phyloP scores from a whole-genome alignment of 2,329 filamentous ascomycete genomes.

The Ophiosphaerella narmari region DNA sequence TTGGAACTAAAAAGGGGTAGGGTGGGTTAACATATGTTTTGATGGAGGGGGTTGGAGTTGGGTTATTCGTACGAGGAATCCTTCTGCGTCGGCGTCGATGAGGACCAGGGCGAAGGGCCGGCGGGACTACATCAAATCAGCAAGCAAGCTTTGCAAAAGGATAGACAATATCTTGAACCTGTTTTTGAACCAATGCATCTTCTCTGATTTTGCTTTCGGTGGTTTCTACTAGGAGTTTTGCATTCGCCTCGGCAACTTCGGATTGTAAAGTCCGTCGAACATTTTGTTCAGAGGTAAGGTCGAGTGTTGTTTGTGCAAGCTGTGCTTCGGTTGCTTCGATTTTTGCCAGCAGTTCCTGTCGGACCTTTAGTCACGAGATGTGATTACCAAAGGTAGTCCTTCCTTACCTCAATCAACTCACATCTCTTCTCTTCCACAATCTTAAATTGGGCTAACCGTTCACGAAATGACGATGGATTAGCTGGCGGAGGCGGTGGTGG shows the following conservation, averaged over 20 bases:
- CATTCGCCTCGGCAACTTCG: constrained; percentile 23
- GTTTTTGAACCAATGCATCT: constrained; percentile 34
- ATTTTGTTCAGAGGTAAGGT: constrained; percentile 45
- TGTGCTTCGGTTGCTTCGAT: constrained; percentile 44
- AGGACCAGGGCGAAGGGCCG: constrained; percentile 44
- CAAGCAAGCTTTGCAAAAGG: neutral
- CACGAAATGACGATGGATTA: constrained; percentile 34
- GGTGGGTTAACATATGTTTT: constrained; percentile 1
- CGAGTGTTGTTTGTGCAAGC: constrained; percentile 43
- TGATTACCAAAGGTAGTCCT: neutral
- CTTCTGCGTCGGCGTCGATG: constrained; percentile 45
- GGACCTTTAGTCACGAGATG: neutral
- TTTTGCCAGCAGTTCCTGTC: constrained; percentile 43
- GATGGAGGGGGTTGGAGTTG: neutral
- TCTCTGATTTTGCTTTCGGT: constrained; percentile 36
- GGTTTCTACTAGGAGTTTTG: too few species aligned
- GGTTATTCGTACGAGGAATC: constrained; percentile 35
- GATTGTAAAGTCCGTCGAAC: constrained; percentile 43
- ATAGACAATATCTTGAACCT: constrained; percentile 19
- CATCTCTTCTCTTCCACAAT: constrained; percentile 44
- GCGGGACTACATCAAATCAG: constrained; percentile 30
- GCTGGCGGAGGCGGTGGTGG: constrained; percentile 12
- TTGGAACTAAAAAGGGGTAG: constrained; percentile 33
- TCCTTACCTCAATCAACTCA: constrained; percentile 42
- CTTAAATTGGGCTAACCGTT: constrained; percentile 42